A percentile compares a stretch with the other conserved stretches of the same genome.
Conservation (phyloP, 2,329 filamentous ascomycete genomes). For the Boeremia lycopersici region DNA sequence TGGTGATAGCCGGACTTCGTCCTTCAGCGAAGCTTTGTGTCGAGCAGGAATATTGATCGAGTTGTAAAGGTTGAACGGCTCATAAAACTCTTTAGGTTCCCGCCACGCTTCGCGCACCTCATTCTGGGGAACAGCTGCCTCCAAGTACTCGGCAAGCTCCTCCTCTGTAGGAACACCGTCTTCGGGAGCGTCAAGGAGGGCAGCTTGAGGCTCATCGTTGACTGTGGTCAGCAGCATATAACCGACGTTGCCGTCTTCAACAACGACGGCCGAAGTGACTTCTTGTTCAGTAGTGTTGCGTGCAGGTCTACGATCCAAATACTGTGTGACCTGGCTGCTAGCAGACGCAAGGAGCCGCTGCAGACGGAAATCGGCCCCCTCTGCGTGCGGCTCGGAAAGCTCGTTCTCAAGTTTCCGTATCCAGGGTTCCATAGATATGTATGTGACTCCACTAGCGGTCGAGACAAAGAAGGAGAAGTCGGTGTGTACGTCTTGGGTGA, state of each 20-base stretch:
- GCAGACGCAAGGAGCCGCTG: slow-evolving; percentile 60
- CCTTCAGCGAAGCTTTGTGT: slow-evolving; percentile 66
- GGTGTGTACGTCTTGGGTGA: slow-evolving; percentile 61
- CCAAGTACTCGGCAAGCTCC: slow-evolving; percentile 35
- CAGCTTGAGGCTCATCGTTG: slow-evolving; percentile 57
- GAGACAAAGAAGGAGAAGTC: slow-evolving; percentile 66
- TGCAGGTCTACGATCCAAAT: slow-evolving; percentile 48
- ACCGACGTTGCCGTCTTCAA: slow-evolving; percentile 63
- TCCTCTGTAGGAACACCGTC: slow-evolving; percentile 35
- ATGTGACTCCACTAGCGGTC: slow-evolving; percentile 59
- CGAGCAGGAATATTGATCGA: slow-evolving; percentile 66
- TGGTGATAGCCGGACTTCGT: slow-evolving; percentile 72
- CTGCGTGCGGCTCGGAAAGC: slow-evolving; percentile 56
- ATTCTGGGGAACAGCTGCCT: slow-evolving; percentile 19
- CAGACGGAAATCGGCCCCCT: slow-evolving; percentile 62
- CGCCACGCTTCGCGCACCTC: slow-evolving; percentile 72
- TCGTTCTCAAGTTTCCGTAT: slow-evolving; percentile 62
- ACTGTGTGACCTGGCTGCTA: slow-evolving; percentile 55
- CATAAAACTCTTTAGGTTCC: slow-evolving; percentile 65
- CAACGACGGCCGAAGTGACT: slow-evolving; percentile 57
- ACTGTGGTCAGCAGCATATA: slow-evolving; percentile 61
- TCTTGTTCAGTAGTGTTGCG: slow-evolving; percentile 27
- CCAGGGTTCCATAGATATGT: slow-evolving; percentile 63
- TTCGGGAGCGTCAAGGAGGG: slow-evolving; percentile 57
- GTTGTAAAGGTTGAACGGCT: slow-evolving; percentile 61